These are phyloP conservation scores for Fraxinus anomala DNA, from an alignment of 257 asterid genomes.

Conservation along the genomic window DNA sequence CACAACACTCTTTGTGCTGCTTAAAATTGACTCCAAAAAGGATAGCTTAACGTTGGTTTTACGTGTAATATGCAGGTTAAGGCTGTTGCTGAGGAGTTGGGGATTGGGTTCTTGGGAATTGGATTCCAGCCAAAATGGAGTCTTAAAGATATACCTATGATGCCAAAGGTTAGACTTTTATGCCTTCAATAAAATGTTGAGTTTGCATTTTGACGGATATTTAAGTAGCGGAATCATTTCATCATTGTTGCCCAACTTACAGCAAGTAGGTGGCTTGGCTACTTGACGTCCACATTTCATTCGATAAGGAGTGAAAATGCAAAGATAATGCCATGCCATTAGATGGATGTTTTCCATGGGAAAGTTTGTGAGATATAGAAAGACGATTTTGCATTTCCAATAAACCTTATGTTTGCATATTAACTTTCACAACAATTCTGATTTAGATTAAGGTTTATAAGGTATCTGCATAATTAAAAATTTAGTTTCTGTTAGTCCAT, in stretches of 20 bases:
- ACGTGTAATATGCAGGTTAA: slow-evolving; percentile 62
- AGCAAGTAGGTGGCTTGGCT: background rate
- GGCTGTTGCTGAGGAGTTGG: slow-evolving; percentile 98
- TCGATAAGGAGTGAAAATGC: background rate
- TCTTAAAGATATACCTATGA: slow-evolving; percentile 85
- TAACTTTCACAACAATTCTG: background rate
- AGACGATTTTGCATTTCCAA: background rate
- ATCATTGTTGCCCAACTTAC: background rate
- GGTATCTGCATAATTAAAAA: background rate
- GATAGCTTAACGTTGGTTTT: background rate
- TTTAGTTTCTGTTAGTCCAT: background rate
- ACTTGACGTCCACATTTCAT: background rate
- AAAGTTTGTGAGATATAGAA: background rate
- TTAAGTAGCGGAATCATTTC: slow-evolving; percentile 10
- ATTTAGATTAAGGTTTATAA: background rate
- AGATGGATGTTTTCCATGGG: background rate
- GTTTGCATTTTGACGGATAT: background rate
- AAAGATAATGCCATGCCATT: background rate
- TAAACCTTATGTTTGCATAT: background rate
- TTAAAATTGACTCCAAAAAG: background rate
- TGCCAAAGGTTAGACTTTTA: slow-evolving; percentile 82
- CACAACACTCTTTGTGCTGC: background rate
- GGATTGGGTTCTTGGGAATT: slow-evolving; percentile 86
- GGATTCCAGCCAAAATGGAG: slow-evolving; percentile 97
- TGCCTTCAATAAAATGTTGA: background rate